Evolutionary conservation across 805 yeast genomes (phyloP), one percentile per base, ranked within the genome.

Genomic region (Nakazawaea pomicola): DNA sequence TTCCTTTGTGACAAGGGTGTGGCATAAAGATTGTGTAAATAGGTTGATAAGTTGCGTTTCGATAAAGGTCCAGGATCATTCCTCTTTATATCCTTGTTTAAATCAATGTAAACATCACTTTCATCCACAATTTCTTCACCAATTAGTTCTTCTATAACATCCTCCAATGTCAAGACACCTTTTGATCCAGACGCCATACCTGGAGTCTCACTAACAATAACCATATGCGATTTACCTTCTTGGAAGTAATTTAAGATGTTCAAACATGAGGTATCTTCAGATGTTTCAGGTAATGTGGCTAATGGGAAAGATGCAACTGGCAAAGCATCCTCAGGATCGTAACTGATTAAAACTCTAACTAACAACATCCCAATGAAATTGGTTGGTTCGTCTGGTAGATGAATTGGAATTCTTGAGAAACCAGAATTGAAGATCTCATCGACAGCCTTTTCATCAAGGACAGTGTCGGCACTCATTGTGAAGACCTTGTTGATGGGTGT

Each of bases 111-210:
- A 15, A 93, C 97, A 58, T 91, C 99, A 18, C 89, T 79, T 64
- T 91, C 99, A 57, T 91, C 99, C 31, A 91, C 91, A 55, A 91
- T 91, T 60, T 91, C 99, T 62, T 91, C 98, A 38, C 99, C 99
- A 60, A 91, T 91, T 49, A 91, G 72, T 63, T 91, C 99, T 61
- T 91, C 99, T 56, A 91, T 93, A n/a, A 91, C 97, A 57, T 91
- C 99, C 62, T 91, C 99, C 46, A 91, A 68, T 1, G 99, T 91
- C 33, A 91, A 68, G 8, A 91, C 95, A 49, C 99, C 99, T 24
- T 83, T 58, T 1, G 96, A 93, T 16, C 97, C 97, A 17, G 61
- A 55, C 29, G 71, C 69, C 51, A 72, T 76, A 33, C 99, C 99
- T 0, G 98, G 98, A 33, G 70, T 70, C 43, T 80, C 81, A 48